A percentile compares a stretch with the other conserved stretches of the same genome.
Evolutionary conservation across 163 green algal genomes (phyloP).

Genomic region (Botryococcus braunii): DNA sequence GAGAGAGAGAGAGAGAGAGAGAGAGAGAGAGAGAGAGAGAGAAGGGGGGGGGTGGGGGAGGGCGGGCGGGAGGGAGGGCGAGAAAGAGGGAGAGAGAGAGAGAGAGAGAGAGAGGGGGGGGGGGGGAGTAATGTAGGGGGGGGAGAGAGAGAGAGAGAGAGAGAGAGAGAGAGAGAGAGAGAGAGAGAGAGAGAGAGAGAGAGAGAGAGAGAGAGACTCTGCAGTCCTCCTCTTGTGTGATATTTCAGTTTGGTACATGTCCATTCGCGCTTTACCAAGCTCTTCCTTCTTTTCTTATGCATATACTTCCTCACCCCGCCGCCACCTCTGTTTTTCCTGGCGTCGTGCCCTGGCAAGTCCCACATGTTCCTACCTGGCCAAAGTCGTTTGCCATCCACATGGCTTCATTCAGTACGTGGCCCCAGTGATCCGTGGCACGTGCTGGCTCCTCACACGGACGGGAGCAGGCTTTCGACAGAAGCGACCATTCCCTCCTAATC

Average conservation of each 20-base stretch:
- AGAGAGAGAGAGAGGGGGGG: too few relatives aligned
- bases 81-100: too few relatives aligned
- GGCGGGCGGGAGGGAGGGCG: too few relatives aligned
- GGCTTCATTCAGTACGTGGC: conserved; percentile 46
- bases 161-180: too few relatives aligned
- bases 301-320: neutral
- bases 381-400: conserved; percentile 55
- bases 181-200: too few relatives aligned
- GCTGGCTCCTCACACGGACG: conserved; percentile 28
- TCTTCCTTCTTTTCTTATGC: neutral
- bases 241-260: neutral
- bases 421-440: conserved; percentile 23
- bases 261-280: neutral
- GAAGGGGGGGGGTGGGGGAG: too few relatives aligned
- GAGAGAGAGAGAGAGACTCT: neutral
- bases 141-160: too few relatives aligned
- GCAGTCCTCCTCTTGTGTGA: neutral
- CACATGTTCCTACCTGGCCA: conserved; percentile 15
- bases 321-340: neutral
- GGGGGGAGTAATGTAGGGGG: too few relatives aligned
- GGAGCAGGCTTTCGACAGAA: conserved; percentile 13
- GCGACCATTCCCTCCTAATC: neutral
- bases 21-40: too few relatives aligned
- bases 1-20: too few relatives aligned
- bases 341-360: neutral